These are phyloP conservation scores for Macroventuria anomochaeta DNA, from an alignment of 2,329 filamentous ascomycete species.

Conservation along the genomic window DNA sequence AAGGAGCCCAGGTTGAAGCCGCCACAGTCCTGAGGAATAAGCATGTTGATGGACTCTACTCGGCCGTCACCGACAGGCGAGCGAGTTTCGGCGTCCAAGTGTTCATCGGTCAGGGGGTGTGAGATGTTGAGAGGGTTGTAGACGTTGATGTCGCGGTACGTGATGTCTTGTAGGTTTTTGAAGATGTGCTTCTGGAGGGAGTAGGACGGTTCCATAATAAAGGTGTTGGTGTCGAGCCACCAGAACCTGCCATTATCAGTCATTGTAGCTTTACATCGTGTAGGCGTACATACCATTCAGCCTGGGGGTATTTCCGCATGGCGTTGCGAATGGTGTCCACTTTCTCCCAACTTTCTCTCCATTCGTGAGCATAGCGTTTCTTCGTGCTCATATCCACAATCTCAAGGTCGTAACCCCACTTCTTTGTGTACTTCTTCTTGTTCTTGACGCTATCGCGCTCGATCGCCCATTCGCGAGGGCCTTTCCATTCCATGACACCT, in stretches of 20 bases:
- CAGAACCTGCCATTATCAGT: constrained; percentile 76
- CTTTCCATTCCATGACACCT: constrained; percentile 99
- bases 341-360: constrained; percentile 99
- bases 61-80: constrained; percentile 80
- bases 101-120: constrained; percentile 76
- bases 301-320: constrained; percentile 91
- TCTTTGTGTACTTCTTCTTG: constrained; percentile 84
- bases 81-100: constrained; percentile 76
- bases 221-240: constrained; percentile 98
- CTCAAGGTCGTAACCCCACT: constrained; percentile 95
- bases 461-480: constrained; percentile 95
- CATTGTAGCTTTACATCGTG: not conserved
- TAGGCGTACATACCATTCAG: constrained; percentile 78
- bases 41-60: constrained; percentile 79
- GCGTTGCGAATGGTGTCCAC: constrained; percentile 89
- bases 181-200: constrained; percentile 93
- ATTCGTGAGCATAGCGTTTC: constrained; percentile 98
- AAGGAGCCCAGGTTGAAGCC: constrained; percentile 98
- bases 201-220: constrained; percentile 94
- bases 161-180: constrained; percentile 72
- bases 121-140: constrained; percentile 95
- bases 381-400: constrained; percentile 99
- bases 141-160: constrained; percentile 94
- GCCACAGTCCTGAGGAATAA: constrained; percentile 90
- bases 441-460: constrained; percentile 95